Conservation (phyloP, 257 asterid species). For the Solanum pimpinellifolium region DNA sequence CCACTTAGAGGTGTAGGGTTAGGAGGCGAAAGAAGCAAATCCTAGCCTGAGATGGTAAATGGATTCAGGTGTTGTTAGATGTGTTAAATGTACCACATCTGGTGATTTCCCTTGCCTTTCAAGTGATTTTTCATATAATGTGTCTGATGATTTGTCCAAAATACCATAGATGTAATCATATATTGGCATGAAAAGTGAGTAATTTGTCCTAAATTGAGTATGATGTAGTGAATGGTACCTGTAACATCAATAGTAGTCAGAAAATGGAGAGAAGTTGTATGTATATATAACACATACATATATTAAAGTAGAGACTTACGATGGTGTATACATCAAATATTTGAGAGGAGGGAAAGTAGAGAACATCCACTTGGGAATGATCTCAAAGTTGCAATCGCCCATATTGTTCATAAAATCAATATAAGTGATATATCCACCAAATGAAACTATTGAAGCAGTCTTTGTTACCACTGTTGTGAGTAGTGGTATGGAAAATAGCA, state of each 20-base stretch:
- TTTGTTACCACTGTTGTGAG: neutral
- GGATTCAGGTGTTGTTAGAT: conserved; percentile 65
- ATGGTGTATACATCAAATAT: conserved; percentile 23
- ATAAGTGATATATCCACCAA: conserved; percentile 5
- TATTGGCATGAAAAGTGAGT: conserved; percentile 86
- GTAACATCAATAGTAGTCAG: no score
- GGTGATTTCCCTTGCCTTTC: conserved; percentile 41
- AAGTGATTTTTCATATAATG: conserved; percentile 43
- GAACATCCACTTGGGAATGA: conserved; percentile 11
- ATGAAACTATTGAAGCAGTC: conserved; percentile 2
- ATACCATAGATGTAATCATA: conserved; percentile 66
- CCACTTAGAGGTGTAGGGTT: conserved; percentile 51
- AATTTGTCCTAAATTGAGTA: conserved; percentile 80
- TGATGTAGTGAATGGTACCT: conserved; percentile 84
- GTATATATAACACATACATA: neutral
- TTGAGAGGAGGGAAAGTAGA: conserved; percentile 16
- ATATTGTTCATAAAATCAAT: conserved; percentile 23
- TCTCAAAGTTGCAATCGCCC: conserved; percentile 25
- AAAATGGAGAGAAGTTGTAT: neutral
- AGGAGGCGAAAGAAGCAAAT: conserved; percentile 57
- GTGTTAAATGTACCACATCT: conserved; percentile 62
- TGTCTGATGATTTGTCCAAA: conserved; percentile 54
- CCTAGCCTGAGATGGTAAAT: conserved; percentile 65
- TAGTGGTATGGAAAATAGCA: conserved; percentile 12
- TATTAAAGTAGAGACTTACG: conserved; percentile 4